phyloP scores from a whole-genome alignment of 306 rosid species.

The Pyrus pyrifolia region DNA sequence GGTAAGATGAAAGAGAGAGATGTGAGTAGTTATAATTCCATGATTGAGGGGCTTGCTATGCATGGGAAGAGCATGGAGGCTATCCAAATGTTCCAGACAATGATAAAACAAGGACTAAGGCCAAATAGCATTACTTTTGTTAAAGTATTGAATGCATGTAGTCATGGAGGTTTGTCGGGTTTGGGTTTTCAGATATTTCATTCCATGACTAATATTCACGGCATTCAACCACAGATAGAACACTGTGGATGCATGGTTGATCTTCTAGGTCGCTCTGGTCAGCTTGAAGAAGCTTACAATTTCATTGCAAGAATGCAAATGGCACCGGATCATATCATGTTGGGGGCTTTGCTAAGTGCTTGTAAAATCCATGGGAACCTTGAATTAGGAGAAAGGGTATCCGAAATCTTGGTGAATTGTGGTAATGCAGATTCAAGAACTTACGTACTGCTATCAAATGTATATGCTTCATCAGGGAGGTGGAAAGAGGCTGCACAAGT shows the following conservation, averaged over 20 bases:
- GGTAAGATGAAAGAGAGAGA: slow-evolving; percentile 24
- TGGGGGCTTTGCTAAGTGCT: slow-evolving; percentile 43
- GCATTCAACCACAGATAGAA: slow-evolving; percentile 33
- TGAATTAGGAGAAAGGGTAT: slow-evolving; percentile 34
- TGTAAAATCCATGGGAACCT: slow-evolving; percentile 37
- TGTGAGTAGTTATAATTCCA: slow-evolving; percentile 36
- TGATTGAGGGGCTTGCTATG: slow-evolving; percentile 41
- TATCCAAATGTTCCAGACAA: slow-evolving; percentile 25
- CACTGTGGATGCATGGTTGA: slow-evolving; percentile 55
- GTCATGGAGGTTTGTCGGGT: slow-evolving; percentile 50
- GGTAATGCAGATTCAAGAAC: slow-evolving; percentile 35
- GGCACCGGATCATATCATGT: slow-evolving; percentile 33
- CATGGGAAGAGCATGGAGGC: slow-evolving; percentile 40
- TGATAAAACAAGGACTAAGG: slow-evolving; percentile 18
- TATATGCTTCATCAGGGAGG: slow-evolving; percentile 34
- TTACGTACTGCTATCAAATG: slow-evolving; percentile 32
- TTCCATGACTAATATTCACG: slow-evolving; percentile 30
- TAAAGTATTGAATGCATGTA: slow-evolving; percentile 39
- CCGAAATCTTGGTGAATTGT: slow-evolving; percentile 26
- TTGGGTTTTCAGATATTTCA: slow-evolving; percentile 34
- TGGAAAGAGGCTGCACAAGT: slow-evolving; percentile 28
- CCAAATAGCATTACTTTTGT: slow-evolving; percentile 41
- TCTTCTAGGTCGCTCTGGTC: slow-evolving; percentile 41
- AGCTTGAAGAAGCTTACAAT: slow-evolving; percentile 34
- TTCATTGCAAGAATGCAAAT: slow-evolving; percentile 24